Base-by-base conservation (phyloP, 169 alveolate genomes). In the Babesia caballi region DNA sequence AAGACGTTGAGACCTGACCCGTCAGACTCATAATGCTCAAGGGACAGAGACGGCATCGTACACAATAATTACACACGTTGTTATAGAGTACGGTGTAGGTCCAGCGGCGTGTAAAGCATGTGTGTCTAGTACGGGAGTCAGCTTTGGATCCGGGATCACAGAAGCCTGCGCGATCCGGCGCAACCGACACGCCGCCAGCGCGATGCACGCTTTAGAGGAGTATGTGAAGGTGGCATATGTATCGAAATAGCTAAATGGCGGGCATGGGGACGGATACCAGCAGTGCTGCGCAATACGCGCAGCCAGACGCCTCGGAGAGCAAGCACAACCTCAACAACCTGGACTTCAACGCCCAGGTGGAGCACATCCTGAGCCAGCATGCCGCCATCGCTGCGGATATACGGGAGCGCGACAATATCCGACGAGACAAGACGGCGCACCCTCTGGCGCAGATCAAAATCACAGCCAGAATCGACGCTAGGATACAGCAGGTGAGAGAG, bases 391-490 rank as follows among this genome's bases (percentile, higher is more conserved):
- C 54, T 23, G 81, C 54, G 9, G 56, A 81, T 33, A 56, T 81
- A 40, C 42, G 63, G 33, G 84, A 58, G 47, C 49, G 84, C 14
- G 88, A 81, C 38, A 52, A 70, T 23, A 15, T 81, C 17, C 71
- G 44, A 44, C 68, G 74, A 28, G 87, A 78, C 35, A 78, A 78
- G 57, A 1, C 75, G 21, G 71, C 72, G 14, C 77, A 81, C 32
- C 88, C 88, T 19, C 54, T 81, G 27, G 51, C 78, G 14, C 77
- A 70, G 11, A 81, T 81, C 46, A 81, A 81, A 42, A 52, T 81
- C 23, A 58, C 84, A 12, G 35, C 72, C n/a, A 58, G 53, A 19
- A 57, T 81, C 36, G 80, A 69, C 14, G 68, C 70, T 1, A 63
- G 66, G 32, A n/a, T 81, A 9, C 42, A 54, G 46, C 65, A 66